Percentiles rank a stretch among this genome's conserved stretches.
Evolutionary conservation across 163 green algal genomes (phyloP).

Genomic region (Scenedesmus sp.): DNA sequence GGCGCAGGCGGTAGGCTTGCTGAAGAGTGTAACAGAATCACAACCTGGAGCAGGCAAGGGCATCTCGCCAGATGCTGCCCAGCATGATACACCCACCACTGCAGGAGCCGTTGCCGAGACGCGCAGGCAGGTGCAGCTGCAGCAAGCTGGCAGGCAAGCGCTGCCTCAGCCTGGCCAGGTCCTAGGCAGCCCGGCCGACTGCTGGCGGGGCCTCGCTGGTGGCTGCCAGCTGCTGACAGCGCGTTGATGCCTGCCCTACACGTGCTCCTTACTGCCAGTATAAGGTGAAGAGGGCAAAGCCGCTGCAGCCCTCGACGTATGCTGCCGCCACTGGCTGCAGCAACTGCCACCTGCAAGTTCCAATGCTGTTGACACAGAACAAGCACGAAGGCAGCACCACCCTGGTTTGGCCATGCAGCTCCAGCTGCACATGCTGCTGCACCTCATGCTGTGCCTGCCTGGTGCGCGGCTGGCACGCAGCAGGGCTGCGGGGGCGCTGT

Average conservation of each 20-base stretch:
- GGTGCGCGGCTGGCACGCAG: too few species aligned
- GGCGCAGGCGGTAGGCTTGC: not conserved
- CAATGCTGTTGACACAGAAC: not conserved
- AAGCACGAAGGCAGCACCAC: not conserved
- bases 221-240: not conserved
- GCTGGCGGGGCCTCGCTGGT: not conserved
- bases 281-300: too few species aligned
- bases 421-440: not conserved
- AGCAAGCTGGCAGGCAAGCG: not conserved
- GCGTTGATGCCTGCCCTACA: too few species aligned
- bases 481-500: too few species aligned
- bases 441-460: not conserved
- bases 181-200: not conserved
- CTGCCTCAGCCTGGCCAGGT: too few species aligned
- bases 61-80: too few species aligned
- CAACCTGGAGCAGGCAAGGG: too few species aligned
- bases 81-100: not conserved
- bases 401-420: not conserved
- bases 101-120: too few species aligned
- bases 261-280: too few species aligned
- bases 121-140: not conserved
- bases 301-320: not conserved
- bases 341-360: not conserved
- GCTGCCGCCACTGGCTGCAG: not conserved
- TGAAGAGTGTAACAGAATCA: not conserved